Evolutionary conservation across 257 asterid genomes (phyloP).

Genomic region (Fraxinus pennsylvanica): DNA sequence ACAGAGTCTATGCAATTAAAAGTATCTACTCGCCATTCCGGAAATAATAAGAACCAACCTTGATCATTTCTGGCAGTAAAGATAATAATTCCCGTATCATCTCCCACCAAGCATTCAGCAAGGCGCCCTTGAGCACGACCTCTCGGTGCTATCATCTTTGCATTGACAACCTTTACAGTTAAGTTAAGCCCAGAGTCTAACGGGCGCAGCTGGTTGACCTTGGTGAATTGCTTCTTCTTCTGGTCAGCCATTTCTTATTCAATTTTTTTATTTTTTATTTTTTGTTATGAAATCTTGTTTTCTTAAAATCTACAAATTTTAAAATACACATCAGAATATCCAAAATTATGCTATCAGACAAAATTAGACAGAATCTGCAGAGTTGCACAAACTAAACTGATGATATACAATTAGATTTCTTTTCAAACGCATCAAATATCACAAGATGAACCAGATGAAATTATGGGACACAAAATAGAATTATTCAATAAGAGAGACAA

Average conservation of each 20-base stretch:
- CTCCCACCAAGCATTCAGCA: conserved; percentile 79
- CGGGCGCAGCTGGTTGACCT: conserved; percentile 78
- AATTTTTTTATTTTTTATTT: background rate
- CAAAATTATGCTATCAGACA: background rate
- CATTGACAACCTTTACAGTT: conserved; percentile 54
- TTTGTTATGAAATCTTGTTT: background rate
- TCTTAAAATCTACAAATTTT: conserved; percentile 20
- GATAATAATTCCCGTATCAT: conserved; percentile 67
- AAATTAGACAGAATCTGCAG: conserved; percentile 14
- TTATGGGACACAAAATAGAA: background rate
- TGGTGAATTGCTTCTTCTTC: conserved; percentile 55
- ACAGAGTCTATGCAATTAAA: background rate
- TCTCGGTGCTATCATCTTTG: conserved; percentile 66
- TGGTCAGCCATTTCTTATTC: conserved; percentile 67
- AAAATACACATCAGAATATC: conserved; percentile 13
- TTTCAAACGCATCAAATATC: background rate
- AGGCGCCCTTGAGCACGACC: conserved; percentile 64
- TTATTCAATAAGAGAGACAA: background rate
- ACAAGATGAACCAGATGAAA: background rate
- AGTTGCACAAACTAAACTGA: background rate
- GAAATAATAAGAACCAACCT: conserved; percentile 41
- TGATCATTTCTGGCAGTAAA: conserved; percentile 74
- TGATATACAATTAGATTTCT: background rate
- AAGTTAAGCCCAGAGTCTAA: conserved; percentile 54
- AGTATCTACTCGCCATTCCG: background rate